Evolutionary conservation across 768 basidiomycete species (phyloP).

Genomic region (Gloeopeniophorella convolvens): DNA sequence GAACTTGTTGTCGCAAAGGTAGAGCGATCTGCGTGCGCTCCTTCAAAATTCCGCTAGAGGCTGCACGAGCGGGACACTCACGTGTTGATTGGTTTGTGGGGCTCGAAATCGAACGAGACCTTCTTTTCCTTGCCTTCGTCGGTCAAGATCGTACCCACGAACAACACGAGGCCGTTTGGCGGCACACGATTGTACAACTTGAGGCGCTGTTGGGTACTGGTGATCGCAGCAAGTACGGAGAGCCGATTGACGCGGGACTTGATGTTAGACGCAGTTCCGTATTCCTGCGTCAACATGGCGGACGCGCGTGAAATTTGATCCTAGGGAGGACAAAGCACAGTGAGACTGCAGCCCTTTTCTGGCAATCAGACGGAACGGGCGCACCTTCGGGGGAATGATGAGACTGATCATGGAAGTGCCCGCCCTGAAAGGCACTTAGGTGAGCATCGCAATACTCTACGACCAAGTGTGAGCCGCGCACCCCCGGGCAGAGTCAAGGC

Average conservation of each 20-base stretch:
- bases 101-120: slow-evolving; percentile 96
- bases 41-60: neutral
- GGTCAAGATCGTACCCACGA: slow-evolving; percentile 96
- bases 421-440: slow-evolving; percentile 47
- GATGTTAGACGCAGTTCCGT: slow-evolving; percentile 99
- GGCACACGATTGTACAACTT: slow-evolving; percentile 97
- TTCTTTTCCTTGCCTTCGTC: slow-evolving; percentile 99
- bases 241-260: slow-evolving; percentile 98
- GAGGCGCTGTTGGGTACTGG: slow-evolving; percentile 93
- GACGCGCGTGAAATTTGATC: slow-evolving; percentile 93
- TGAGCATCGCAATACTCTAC: neutral
- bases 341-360: slow-evolving; percentile 6
- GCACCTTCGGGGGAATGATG: slow-evolving; percentile 90
- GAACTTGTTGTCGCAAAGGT: slow-evolving; percentile 99
- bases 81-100: slow-evolving; percentile 99
- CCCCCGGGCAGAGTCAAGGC: slow-evolving; percentile 92
- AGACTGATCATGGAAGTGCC: slow-evolving; percentile 99
- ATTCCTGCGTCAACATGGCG: slow-evolving; percentile 97
- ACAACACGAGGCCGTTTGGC: slow-evolving; percentile 93
- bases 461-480: slow-evolving; percentile 27
- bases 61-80: slow-evolving; percentile 33
- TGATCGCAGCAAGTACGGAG: slow-evolving; percentile 96
- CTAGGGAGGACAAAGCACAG: slow-evolving; percentile 31
- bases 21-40: slow-evolving; percentile 65
- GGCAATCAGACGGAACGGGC: slow-evolving; percentile 4